Conservation (phyloP, 1,284 basidiomycete species). For the Boletus hoseneyae region DNA sequence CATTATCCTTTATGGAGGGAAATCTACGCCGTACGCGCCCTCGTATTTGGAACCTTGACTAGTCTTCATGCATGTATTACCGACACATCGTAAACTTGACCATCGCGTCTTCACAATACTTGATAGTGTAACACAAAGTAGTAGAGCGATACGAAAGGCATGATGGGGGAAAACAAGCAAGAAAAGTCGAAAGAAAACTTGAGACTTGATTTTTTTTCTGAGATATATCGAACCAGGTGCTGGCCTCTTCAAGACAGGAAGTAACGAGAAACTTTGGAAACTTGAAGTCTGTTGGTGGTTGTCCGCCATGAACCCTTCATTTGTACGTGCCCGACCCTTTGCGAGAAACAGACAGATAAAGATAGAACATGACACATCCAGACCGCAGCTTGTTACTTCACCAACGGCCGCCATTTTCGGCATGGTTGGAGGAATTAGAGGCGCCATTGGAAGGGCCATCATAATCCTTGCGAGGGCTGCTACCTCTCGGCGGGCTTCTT, state of each 20-base stretch:
- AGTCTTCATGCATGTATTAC: constrained; percentile 36
- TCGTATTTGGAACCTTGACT: constrained; percentile 26
- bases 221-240: constrained; percentile 35
- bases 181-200: constrained; percentile 41
- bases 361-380: constrained; percentile 24
- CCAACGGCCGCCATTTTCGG: constrained; percentile 44
- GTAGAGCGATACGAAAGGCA: constrained; percentile 39
- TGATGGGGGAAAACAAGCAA: constrained; percentile 33
- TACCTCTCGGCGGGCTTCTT: constrained; percentile 71
- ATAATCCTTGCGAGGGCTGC: constrained; percentile 64
- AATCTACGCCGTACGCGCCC: constrained; percentile 8
- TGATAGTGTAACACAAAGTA: constrained; percentile 40
- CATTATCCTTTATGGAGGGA: constrained; percentile 16
- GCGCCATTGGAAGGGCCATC: constrained; percentile 39
- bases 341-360: constrained; percentile 30
- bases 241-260: constrained; percentile 37
- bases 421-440: constrained; percentile 31
- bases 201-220: constrained; percentile 43
- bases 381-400: constrained; percentile 31
- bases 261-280: constrained; percentile 37
- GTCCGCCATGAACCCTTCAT: constrained; percentile 37
- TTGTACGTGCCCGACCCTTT: constrained; percentile 32
- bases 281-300: constrained; percentile 31
- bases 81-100: constrained; percentile 36
- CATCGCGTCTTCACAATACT: constrained; percentile 39